Conservation (phyloP, 805 yeast genomes). For the Saccharomycopsis sp. region DNA sequence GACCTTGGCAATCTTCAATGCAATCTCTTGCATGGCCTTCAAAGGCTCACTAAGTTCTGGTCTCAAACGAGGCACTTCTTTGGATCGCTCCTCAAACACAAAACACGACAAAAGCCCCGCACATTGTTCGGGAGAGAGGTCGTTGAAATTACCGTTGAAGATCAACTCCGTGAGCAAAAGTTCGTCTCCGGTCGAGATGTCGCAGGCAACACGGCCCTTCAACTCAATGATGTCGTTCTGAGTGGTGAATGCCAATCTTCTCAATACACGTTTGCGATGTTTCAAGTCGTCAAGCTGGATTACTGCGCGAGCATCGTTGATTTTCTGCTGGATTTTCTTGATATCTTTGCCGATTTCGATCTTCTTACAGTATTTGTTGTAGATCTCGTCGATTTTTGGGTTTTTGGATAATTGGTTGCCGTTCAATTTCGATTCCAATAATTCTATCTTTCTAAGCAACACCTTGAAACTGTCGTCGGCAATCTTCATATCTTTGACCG, state of each 20-base stretch:
- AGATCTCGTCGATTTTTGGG: constrained; percentile 54
- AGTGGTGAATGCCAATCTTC: constrained; percentile 86
- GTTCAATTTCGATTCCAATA: constrained; percentile 65
- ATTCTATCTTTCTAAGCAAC: constrained; percentile 71
- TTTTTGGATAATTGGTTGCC: constrained; percentile 64
- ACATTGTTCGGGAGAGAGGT: constrained; percentile 79
- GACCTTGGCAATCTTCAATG: constrained; percentile 81
- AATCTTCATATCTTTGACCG: constrained; percentile 88
- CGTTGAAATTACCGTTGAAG: constrained; percentile 92
- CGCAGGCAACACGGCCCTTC: constrained; percentile 97
- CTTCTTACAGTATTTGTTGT: constrained; percentile 59
- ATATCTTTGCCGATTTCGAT: constrained; percentile 54
- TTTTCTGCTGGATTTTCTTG: constrained; percentile 53
- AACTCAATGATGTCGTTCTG: constrained; percentile 85
- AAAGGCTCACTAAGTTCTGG: constrained; percentile 92
- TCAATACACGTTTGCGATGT: constrained; percentile 85
- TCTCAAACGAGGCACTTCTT: constrained; percentile 76
- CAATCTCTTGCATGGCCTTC: constrained; percentile 84
- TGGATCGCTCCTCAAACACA: constrained; percentile 94
- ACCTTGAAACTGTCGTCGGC: constrained; percentile 40
- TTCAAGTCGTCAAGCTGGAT: constrained; percentile 91
- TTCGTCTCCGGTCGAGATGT: constrained; percentile 85
- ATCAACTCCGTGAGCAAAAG: constrained; percentile 81
- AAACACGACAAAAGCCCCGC: constrained; percentile 91
- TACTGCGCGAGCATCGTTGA: constrained; percentile 80